Evolutionary conservation across 2,329 filamentous ascomycete genomes (phyloP).

Genomic region (Chaetomium globosum): DNA sequence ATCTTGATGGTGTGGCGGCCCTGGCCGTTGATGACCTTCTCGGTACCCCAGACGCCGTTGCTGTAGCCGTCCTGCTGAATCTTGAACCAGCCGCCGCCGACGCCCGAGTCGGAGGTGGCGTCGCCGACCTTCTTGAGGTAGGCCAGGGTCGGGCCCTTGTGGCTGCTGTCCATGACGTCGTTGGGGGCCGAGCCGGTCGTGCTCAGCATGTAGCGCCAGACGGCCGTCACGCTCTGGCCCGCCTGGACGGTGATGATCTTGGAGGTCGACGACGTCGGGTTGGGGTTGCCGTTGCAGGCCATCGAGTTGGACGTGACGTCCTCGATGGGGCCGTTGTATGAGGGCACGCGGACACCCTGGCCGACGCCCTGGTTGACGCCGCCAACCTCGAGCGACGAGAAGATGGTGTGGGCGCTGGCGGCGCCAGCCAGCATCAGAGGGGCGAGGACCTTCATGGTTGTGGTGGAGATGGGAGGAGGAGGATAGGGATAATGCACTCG

Average conservation of each 20-base stretch:
- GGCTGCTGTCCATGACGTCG: conserved; percentile 37
- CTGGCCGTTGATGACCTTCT: conserved; percentile 37
- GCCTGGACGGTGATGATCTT: conserved; percentile 38
- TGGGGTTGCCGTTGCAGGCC: conserved; percentile 37
- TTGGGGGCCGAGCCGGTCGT: conserved; percentile 35
- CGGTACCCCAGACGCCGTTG: conserved; percentile 36
- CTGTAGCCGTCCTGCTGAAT: conserved; percentile 37
- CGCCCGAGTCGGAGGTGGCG: conserved; percentile 33
- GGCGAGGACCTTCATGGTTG: conserved; percentile 34
- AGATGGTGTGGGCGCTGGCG: conserved; percentile 36
- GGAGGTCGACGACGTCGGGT: conserved; percentile 33
- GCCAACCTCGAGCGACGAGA: conserved; percentile 34
- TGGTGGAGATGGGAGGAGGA: background rate
- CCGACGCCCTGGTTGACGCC: conserved; percentile 36
- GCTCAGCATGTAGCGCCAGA: conserved; percentile 38
- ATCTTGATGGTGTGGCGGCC: conserved; percentile 35
- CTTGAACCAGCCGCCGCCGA: conserved; percentile 38
- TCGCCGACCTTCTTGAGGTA: conserved; percentile 39
- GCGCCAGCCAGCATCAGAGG: conserved; percentile 32
- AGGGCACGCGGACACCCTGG: conserved; percentile 34
- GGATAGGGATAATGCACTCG: conserved; percentile 18
- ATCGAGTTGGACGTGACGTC: conserved; percentile 36
- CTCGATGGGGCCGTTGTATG: conserved; percentile 37
- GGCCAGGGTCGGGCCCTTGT: conserved; percentile 37
- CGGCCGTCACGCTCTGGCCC: conserved; percentile 34